phyloP scores from a whole-genome alignment of 2,329 filamentous ascomycete genomes.

The Neonectria sp. region DNA sequence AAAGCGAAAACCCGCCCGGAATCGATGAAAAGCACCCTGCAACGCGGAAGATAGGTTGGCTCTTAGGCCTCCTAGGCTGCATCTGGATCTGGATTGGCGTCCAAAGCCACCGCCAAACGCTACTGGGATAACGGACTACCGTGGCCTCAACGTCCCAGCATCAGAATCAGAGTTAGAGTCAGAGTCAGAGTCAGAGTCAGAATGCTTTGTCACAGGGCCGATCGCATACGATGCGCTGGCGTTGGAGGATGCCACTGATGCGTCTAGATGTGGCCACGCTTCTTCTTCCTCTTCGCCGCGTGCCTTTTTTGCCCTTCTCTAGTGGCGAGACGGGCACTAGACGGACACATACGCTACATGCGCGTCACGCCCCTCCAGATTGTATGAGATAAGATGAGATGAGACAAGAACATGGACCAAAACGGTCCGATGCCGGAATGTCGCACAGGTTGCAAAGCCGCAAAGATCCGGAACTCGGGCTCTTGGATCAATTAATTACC shows the following conservation, averaged over 20 bases:
- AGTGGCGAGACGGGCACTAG: not conserved
- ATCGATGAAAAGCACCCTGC: not conserved
- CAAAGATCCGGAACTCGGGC: not conserved
- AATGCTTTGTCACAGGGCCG: not conserved
- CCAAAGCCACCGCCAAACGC: slow-evolving; percentile 1
- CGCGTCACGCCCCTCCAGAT: not conserved
- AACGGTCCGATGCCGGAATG: not conserved
- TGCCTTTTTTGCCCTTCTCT: not conserved
- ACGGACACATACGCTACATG: not conserved
- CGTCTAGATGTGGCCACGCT: slow-evolving; percentile 5
- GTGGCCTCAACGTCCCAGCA: slow-evolving; percentile 1
- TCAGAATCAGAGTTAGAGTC: no score
- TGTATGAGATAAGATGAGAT: no score
- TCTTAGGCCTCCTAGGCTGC: not conserved
- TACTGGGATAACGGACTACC: slow-evolving; percentile 7
- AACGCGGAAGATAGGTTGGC: not conserved
- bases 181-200: not conserved
- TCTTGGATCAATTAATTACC: not conserved
- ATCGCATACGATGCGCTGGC: not conserved
- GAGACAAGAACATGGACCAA: not conserved
- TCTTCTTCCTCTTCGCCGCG: not conserved
- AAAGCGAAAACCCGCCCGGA: slow-evolving; percentile 7
- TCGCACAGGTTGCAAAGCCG: not conserved
- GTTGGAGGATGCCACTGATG: not conserved
- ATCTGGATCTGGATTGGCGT: slow-evolving; percentile 9